Evolutionary conservation across 352 stramenopile species (phyloP), one percentile per base, ranked within the genome.

Genomic region (Thalassiosira mediterranea): DNA sequence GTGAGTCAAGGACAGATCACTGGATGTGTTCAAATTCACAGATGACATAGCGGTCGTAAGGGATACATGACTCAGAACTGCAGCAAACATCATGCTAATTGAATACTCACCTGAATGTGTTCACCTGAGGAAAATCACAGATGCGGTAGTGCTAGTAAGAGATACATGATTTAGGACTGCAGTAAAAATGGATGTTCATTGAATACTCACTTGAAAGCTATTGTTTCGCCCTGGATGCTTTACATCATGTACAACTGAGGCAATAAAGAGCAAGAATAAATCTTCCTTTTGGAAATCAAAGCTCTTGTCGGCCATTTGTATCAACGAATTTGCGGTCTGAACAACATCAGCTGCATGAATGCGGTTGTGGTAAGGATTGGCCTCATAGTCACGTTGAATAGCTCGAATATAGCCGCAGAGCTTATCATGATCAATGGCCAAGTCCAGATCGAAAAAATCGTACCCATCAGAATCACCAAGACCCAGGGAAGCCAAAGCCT

Each of bases 191-290:
- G 81, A 5, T 88, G 83, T 94, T 90, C 37, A 73, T 88, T 1
- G 89, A 95, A 49, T 89, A 89, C 3, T 96, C 81, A 96, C 79
- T 8, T 97, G 82, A 74, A 94, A 98, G 8, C 83, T 76, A 70
- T 98, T 98, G 72, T 94, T 98, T 11, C 94, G 81, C n/a, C 95
- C 95, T 0, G 93, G 93, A 79, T 98, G 95, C 25, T 91, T 93
- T 3, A 97, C 83, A 56, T 98, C 95, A 60, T 98, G 95, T 7
- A 95, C 76, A 0, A 92, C 86, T 3, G 89, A 93, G 8, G 92
- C 92, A 11, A 97, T 47, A 1, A 98, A 57, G 8, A 95, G 46
- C 1, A 49, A 47, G 40, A 80, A 80, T 15, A 60, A 44, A 37
- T 79, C 51, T 38, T 26, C 37, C 13, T 40, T 26, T 40, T 32